Percentiles rank a stretch among this genome's conserved stretches.
These are phyloP conservation scores for Gracilaria vermiculophylla DNA, from an alignment of 23 red algal species.

Conservation along the genomic window DNA sequence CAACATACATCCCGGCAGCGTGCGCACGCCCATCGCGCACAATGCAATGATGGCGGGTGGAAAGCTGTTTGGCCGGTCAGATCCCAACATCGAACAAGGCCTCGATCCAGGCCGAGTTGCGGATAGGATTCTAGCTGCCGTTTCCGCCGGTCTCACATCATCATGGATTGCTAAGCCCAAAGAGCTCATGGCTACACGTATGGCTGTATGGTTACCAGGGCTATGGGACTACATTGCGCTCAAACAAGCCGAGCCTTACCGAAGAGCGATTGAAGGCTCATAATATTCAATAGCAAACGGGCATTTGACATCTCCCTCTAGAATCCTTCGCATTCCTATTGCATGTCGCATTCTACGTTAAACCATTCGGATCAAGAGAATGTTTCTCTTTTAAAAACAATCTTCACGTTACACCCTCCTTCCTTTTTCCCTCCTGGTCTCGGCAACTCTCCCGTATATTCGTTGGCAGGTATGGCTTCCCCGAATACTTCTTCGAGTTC, in stretches of 20 bases:
- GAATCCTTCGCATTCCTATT: not conserved
- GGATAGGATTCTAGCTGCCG: conserved; percentile 64
- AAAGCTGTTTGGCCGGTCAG: conserved; percentile 41
- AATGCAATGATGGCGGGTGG: conserved; percentile 47
- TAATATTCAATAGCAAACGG: not conserved
- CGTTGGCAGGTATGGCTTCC: conserved; percentile 52
- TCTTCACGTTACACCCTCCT: conserved; percentile 63
- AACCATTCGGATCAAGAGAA: conserved; percentile 46
- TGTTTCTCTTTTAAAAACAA: conserved; percentile 66
- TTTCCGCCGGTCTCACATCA: not conserved
- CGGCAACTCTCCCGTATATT: conserved; percentile 46
- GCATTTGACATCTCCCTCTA: not conserved
- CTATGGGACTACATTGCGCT: conserved; percentile 25
- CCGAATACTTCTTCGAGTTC: conserved; percentile 70
- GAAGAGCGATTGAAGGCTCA: conserved; percentile 36
- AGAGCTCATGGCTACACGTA: conserved; percentile 35
- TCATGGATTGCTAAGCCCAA: conserved; percentile 50
- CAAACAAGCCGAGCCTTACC: conserved; percentile 10
- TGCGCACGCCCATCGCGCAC: conserved; percentile 24
- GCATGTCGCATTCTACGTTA: not conserved
- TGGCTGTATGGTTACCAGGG: conserved; percentile 24
- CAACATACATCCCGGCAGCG: conserved; percentile 60
- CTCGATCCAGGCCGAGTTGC: conserved; percentile 62
- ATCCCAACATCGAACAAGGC: conserved; percentile 42
- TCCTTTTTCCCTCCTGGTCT: not conserved